Evolutionary conservation across 768 basidiomycete species (phyloP), one percentile per base, ranked within the genome.

Genomic region (Tulasnella sp.): DNA sequence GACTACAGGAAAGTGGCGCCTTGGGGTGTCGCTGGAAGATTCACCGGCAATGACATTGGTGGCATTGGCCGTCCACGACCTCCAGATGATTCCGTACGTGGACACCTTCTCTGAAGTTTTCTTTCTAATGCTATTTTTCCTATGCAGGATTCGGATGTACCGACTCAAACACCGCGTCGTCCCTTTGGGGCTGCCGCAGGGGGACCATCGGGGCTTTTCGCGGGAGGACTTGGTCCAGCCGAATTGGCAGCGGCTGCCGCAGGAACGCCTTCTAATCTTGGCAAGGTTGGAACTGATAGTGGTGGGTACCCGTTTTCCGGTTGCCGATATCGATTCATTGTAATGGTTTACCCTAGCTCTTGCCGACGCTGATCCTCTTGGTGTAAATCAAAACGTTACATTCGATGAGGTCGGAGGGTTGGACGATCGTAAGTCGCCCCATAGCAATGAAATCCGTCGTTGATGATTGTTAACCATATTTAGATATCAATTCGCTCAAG

Each of bases 381-480:
- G 92, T 12, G 87, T 94, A 6, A 92, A 93, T 63, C 78, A 82
- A 62, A 89, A 87, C 62, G 86, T 98, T 6, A 93, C 92, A 0
- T 98, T 99, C 66, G 90, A 96, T 64, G 89, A 91, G 70, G 89
- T 98, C 25, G 96, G 96, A 21, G 96, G 96, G 2, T 72, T 99
- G 37, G 93, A 97, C 63, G 86, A 90, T 53, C 94, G 91, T 92
- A 64, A 66, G 82, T 75, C n/a, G n/a, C n/a, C n/a, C n/a, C n/a
- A n/a, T n/a, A n/a, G n/a, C n/a, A n/a, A n/a, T n/a, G n/a, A n/a
- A n/a, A n/a, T n/a, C n/a, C n/a, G n/a, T n/a, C n/a, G n/a, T n/a
- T n/a, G 46, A 49, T 23, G 27, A 60, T 43, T 37, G 39, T 35
- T 48, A 49, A 25, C 55, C 49, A 39, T 41, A 21, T 41, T 8